A percentile compares a stretch with the other conserved stretches of the same genome.
phyloP scores from a whole-genome alignment of 1,284 basidiomycete genomes.

The Anthracocystis setariae region DNA sequence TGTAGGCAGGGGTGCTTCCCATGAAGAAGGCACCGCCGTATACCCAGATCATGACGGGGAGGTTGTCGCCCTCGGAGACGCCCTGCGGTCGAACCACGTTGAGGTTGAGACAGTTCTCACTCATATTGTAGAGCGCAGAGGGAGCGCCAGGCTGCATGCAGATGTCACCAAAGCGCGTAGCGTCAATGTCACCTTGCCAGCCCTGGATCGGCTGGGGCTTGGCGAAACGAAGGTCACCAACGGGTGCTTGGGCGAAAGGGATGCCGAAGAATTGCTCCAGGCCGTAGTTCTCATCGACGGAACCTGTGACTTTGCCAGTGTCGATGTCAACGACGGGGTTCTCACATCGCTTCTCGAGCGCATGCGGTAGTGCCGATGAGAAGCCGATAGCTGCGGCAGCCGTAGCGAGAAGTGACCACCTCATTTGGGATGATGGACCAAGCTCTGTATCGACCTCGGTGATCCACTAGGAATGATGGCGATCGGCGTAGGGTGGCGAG shows the following conservation, averaged over 20 bases:
- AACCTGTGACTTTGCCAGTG: conserved; percentile 30
- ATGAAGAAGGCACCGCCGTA: conserved; percentile 43
- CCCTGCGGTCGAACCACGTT: conserved; percentile 45
- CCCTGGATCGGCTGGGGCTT: conserved; percentile 26
- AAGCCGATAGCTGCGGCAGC: conserved; percentile 8
- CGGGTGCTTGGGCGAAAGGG: conserved; percentile 44
- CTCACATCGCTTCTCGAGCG: not conserved
- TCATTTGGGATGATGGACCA: not conserved
- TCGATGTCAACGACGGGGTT: conserved; percentile 25
- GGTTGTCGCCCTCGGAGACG: conserved; percentile 13
- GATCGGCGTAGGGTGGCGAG: no score
- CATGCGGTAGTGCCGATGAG: conserved; percentile 14
- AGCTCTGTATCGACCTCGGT: not conserved
- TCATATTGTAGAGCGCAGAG: conserved; percentile 23
- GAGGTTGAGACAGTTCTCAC: conserved; percentile 51
- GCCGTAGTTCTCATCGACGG: conserved; percentile 13
- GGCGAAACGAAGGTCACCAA: conserved; percentile 41
- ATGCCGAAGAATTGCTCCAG: conserved; percentile 49
- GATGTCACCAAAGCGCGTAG: conserved; percentile 30
- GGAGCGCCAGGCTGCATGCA: conserved; percentile 23
- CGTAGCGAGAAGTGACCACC: conserved; percentile 3
- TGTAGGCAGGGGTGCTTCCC: conserved; percentile 24
- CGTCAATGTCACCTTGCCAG: conserved; percentile 21
- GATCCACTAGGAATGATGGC: no score
- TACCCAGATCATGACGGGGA: conserved; percentile 48